Evolutionary conservation across 163 green algal genomes (phyloP), one percentile per base, ranked within the genome.

Genomic region (Coccomyxa subellipsoidea): DNA sequence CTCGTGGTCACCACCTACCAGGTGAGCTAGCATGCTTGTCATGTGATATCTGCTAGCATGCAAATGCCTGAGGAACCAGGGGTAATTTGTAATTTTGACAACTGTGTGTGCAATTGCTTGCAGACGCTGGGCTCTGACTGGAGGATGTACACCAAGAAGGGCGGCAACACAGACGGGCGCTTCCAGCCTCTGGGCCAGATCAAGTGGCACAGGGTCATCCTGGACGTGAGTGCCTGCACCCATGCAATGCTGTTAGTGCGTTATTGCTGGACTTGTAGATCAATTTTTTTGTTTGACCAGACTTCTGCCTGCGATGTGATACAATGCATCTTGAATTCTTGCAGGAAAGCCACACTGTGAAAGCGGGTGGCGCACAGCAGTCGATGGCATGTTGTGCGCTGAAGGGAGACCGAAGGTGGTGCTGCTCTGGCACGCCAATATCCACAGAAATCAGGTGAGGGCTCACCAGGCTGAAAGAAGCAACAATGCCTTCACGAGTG

Each of bases 351-450:
- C 93, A 96, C 86, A 91, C 54, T 10, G 82, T 92, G 15, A 92
- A 92, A 80, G 85, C 81, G 71, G 7, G 53, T 4, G 78, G 69
- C 8, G 80, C 86, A 27, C 83, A 76, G 54, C 82, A 91, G 73
- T 82, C 79, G 77, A 91, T 87, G 77, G 87, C 89, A 7, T 87
- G 82, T 82, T 84, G 76, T 4, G 83, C 78, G 12, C 83, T 96
- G 34, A 34, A 76, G 0, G 72, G 87, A 4, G 80, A 94, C 37
- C 70, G 69, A 76, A 81, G 81, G 76, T 93, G 90, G 89, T 89
- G 88, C 72, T 92, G 91, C 80, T 95, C 90, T 9, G 93, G 93
- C 78, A 97, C 93, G 0, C 93, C 93, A 9, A 85, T 96, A 69
- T 88, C 83, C 84, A 94, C 83, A 10, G 87, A 87, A 72, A 78